Evolutionary conservation across 805 yeast genomes (phyloP).

Genomic region (Nakazawaea sp.): DNA sequence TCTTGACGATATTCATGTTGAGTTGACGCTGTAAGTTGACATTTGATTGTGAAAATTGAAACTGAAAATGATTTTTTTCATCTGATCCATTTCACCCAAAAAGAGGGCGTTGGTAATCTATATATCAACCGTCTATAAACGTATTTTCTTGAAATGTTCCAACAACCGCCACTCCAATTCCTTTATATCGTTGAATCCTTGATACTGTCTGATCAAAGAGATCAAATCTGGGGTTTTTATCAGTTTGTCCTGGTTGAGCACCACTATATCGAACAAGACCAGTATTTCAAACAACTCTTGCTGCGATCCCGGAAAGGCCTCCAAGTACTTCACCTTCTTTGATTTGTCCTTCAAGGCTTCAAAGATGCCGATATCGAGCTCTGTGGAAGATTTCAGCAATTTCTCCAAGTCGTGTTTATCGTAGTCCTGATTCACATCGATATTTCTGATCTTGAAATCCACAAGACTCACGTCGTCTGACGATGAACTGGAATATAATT

Average conservation of each 20-base stretch:
- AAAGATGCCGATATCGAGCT: conserved; percentile 9
- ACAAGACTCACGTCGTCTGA: conserved; percentile 20
- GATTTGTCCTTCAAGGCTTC: conserved; percentile 3
- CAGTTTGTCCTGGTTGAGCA: neutral
- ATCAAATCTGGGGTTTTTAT: conserved; percentile 2
- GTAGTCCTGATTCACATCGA: conserved; percentile 2
- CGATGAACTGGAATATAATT: conserved; percentile 22
- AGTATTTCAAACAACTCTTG: neutral
- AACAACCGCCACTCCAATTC: conserved; percentile 7
- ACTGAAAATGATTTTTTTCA: no score
- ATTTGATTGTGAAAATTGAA: no score
- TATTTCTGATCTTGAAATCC: conserved; percentile 25
- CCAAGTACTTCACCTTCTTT: conserved; percentile 1
- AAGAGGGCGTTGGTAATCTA: no score
- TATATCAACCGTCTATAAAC: no score
- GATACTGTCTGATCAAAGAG: conserved; percentile 1
- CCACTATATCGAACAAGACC: conserved; percentile 2
- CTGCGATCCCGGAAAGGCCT: neutral
- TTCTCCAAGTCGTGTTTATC: conserved; percentile 9
- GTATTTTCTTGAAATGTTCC: conserved; percentile 1
- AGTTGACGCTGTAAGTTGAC: no score
- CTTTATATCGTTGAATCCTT: neutral
- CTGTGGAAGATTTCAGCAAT: conserved; percentile 8
- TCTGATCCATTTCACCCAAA: no score
- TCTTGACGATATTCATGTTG: conserved; percentile 6